These are phyloP conservation scores for Annona squamosa DNA, from an alignment of 164 flowering plant genomes.

Conservation along the genomic window DNA sequence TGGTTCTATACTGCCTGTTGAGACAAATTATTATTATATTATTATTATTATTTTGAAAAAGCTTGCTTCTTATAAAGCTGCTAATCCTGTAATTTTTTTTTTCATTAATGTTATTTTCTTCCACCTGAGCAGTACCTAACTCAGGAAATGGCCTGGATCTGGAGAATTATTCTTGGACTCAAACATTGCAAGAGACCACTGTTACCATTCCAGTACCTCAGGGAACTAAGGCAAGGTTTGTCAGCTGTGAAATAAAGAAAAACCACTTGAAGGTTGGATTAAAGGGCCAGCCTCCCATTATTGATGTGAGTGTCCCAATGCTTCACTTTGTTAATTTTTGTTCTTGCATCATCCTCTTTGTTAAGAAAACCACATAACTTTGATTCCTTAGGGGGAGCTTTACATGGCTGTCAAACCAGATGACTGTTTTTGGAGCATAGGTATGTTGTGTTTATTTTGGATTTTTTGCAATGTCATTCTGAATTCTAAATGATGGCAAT, in stretches of 20 bases:
- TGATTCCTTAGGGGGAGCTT: conserved; percentile 64
- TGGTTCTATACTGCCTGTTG: too few relatives aligned
- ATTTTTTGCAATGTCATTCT: not conserved
- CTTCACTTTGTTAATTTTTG: not conserved
- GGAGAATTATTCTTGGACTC: conserved; percentile 88
- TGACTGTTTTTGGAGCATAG: conserved; percentile 94
- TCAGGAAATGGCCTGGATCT: conserved; percentile 84
- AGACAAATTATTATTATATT: too few relatives aligned
- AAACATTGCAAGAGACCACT: conserved; percentile 72
- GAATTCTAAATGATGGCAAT: not conserved
- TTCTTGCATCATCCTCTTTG: too few relatives aligned
- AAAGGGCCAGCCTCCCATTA: conserved; percentile 86
- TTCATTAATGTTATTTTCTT: not conserved
- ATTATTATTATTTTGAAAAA: too few relatives aligned
- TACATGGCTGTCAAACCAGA: conserved; percentile 62
- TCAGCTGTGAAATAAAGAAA: conserved; percentile 78
- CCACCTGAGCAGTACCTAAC: conserved; percentile 51
- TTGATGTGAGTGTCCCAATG: conserved; percentile 51
- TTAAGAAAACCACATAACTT: not conserved
- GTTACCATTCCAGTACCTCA: conserved; percentile 64
- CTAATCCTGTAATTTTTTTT: not conserved
- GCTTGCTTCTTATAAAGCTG: too few relatives aligned
- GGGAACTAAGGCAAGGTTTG: conserved; percentile 77
- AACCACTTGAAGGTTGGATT: conserved; percentile 77
- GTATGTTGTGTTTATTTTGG: conserved; percentile 26